Percentiles rank a stretch among this genome's conserved stretches.
Evolutionary conservation across 352 stramenopile genomes (phyloP).

Genomic region (Globisporangium cylindrosporum): DNA sequence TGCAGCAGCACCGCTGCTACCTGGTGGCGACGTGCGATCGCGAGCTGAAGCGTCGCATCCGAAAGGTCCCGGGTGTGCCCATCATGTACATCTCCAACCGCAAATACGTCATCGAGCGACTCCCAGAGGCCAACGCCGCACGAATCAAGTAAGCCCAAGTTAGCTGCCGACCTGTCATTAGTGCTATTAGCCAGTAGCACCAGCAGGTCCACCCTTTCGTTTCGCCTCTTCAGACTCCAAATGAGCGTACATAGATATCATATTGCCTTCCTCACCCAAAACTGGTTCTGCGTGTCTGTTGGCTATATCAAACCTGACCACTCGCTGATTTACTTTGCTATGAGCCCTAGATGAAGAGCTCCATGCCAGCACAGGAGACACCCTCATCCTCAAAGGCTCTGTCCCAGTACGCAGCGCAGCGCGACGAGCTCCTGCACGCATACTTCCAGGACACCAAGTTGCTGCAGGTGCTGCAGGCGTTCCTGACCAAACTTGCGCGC

Average conservation of each 20-base stretch:
- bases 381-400: constrained; percentile 11
- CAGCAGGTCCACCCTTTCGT: background rate
- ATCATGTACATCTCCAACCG: constrained; percentile 99
- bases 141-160: constrained; percentile 72
- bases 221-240: background rate
- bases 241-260: constrained; percentile 14
- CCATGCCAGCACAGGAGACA: background rate
- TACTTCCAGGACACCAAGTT: constrained; percentile 42
- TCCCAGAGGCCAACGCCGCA: constrained; percentile 95
- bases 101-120: constrained; percentile 99
- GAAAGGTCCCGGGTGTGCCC: constrained; percentile 99
- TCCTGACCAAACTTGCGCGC: constrained; percentile 25
- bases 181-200: background rate
- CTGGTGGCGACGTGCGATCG: constrained; percentile 99
- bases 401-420: constrained; percentile 20
- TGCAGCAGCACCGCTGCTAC: constrained; percentile 97
- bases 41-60: constrained; percentile 97
- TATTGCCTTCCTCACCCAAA: constrained; percentile 4
- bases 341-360: background rate
- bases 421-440: constrained; percentile 33
- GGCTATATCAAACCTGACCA: background rate
- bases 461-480: constrained; percentile 33
- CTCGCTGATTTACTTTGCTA: background rate
- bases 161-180: background rate
- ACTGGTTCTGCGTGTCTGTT: background rate